phyloP scores from a whole-genome alignment of 1,284 basidiomycete genomes.

The Leccinum variabile region DNA sequence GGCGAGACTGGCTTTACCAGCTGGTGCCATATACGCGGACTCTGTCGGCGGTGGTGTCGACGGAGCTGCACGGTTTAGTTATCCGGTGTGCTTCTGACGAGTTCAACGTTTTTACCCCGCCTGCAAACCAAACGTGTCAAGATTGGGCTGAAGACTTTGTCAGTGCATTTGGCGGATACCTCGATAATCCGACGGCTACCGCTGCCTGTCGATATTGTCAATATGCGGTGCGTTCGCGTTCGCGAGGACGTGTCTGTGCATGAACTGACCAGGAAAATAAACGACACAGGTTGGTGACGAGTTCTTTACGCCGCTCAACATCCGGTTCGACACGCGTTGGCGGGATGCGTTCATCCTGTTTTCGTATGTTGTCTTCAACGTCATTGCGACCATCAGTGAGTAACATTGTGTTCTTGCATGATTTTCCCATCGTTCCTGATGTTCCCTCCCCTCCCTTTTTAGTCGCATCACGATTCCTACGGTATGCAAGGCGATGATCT shows the following conservation, averaged over 20 bases:
- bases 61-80: conserved; percentile 73
- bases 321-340: conserved; percentile 67
- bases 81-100: conserved; percentile 71
- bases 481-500: conserved; percentile 61
- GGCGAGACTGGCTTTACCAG: conserved; percentile 75
- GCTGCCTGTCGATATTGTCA: conserved; percentile 72
- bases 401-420: background rate
- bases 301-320: conserved; percentile 70
- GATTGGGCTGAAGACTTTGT: conserved; percentile 74
- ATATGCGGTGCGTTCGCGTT: conserved; percentile 41
- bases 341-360: conserved; percentile 75
- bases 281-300: conserved; percentile 56
- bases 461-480: conserved; percentile 75
- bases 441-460: background rate
- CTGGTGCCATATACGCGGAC: conserved; percentile 71
- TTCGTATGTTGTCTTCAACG: conserved; percentile 71
- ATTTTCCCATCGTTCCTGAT: conserved; percentile 5
- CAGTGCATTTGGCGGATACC: conserved; percentile 67
- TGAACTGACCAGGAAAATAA: conserved; percentile 6
- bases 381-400: conserved; percentile 65
- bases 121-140: conserved; percentile 71
- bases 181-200: conserved; percentile 70
- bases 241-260: background rate
- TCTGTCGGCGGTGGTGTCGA: conserved; percentile 74
- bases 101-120: conserved; percentile 69